Percentiles rank a stretch among this genome's conserved stretches.
phyloP scores from a whole-genome alignment of 1,139 yeast genomes.

The Blastobotrys aristatus region DNA sequence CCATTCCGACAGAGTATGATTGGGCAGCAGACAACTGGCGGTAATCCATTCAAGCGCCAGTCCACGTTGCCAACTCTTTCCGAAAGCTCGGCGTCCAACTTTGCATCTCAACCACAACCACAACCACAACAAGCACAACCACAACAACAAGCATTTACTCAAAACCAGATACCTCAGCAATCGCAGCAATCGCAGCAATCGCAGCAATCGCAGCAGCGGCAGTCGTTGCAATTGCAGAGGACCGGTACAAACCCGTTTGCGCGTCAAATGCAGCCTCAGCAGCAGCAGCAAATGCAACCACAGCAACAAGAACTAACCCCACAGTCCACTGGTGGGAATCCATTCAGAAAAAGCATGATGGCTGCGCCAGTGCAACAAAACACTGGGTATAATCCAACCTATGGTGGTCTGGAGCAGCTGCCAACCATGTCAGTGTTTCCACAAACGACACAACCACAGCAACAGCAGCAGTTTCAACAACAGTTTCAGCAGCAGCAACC shows the following conservation, averaged over 20 bases:
- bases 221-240: constrained; percentile 22
- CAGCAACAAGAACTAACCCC: constrained; percentile 14
- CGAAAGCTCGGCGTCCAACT: constrained; percentile 12
- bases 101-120: constrained; percentile 26
- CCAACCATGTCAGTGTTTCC: constrained; percentile 30
- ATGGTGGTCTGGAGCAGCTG: constrained; percentile 28
- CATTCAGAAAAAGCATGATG: constrained; percentile 25
- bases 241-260: constrained; percentile 48
- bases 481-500: constrained; percentile 17
- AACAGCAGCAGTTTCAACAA: constrained; percentile 22
- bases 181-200: constrained; percentile 12
- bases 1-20: constrained; percentile 27
- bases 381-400: constrained; percentile 22
- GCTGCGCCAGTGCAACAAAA: constrained; percentile 7
- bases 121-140: constrained; percentile 13
- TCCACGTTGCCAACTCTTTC: constrained; percentile 18
- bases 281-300: background rate
- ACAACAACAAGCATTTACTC: constrained; percentile 16
- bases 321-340: constrained; percentile 29
- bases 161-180: constrained; percentile 17
- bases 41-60: constrained; percentile 29
- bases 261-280: constrained; percentile 6
- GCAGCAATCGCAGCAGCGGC: constrained; percentile 17
- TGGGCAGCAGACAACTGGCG: constrained; percentile 8
- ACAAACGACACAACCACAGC: constrained; percentile 20